These are phyloP conservation scores for Lactarius akahatsu DNA, from an alignment of 768 basidiomycete genomes.

Conservation along the genomic window DNA sequence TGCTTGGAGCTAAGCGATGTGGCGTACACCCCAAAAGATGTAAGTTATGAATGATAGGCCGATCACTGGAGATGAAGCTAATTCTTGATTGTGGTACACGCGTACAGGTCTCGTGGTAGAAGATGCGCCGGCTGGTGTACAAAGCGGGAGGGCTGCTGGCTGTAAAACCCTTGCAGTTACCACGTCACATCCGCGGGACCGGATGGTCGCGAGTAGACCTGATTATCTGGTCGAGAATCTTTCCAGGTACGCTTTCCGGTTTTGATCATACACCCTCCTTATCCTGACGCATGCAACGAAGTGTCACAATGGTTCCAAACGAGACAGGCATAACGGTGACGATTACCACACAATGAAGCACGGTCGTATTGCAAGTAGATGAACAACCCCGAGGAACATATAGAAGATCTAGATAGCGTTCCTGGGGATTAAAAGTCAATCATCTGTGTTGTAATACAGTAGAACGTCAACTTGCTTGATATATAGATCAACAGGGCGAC, in stretches of 20 bases:
- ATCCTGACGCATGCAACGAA: constrained; percentile 4
- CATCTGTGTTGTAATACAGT: too few relatives aligned
- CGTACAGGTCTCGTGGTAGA: constrained; percentile 77
- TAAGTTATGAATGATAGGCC: constrained; percentile 29
- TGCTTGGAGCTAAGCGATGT: constrained; percentile 76
- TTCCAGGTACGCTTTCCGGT: constrained; percentile 48
- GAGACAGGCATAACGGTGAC: constrained; percentile 36
- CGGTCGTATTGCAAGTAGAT: not conserved
- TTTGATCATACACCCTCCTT: not conserved
- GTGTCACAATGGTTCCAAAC: constrained; percentile 36
- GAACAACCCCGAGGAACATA: not conserved
- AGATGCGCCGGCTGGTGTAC: constrained; percentile 86
- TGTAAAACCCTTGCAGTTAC: constrained; percentile 80
- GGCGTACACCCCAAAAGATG: constrained; percentile 63
- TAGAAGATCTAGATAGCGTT: not conserved
- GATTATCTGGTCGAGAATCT: constrained; percentile 74
- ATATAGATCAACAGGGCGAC: constrained; percentile 30
- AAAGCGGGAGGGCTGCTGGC: constrained; percentile 77
- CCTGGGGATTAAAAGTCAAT: not conserved
- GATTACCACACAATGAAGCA: constrained; percentile 7
- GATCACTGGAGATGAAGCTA: not conserved
- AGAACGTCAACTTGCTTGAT: constrained; percentile 13
- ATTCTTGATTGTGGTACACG: not conserved
- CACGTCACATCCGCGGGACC: constrained; percentile 73
- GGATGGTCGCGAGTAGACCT: constrained; percentile 61